Evolutionary conservation across 176 grass and related monocot species (phyloP).

Genomic region (Oropetium thomaeum): DNA sequence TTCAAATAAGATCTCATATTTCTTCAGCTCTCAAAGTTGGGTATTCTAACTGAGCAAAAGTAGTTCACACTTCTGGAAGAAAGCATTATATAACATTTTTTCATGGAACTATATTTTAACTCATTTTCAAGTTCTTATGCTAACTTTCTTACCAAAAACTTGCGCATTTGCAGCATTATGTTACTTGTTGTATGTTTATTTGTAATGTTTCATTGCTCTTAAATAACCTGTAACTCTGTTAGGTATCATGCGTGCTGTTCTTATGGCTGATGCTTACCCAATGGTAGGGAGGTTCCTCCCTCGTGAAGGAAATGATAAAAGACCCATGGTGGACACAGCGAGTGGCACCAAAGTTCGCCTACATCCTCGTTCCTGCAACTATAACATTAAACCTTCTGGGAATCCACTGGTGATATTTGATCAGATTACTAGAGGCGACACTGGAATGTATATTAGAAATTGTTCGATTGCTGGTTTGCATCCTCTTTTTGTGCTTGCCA

Average conservation of each 20-base stretch:
- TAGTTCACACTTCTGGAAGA: background rate
- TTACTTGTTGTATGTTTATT: background rate
- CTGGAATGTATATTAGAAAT: constrained; percentile 76
- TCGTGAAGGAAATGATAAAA: constrained; percentile 45
- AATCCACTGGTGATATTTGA: constrained; percentile 75
- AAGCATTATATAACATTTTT: background rate
- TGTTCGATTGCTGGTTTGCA: constrained; percentile 69
- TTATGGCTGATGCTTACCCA: constrained; percentile 78
- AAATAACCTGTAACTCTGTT: constrained; percentile 20
- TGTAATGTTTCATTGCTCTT: constrained; percentile 1
- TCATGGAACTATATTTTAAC: background rate
- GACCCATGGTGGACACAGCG: constrained; percentile 60
- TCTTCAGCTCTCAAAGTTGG: background rate
- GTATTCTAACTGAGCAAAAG: background rate
- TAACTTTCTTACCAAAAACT: constrained; percentile 3
- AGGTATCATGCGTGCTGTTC: constrained; percentile 89
- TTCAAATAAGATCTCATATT: background rate
- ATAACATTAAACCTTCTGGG: constrained; percentile 48
- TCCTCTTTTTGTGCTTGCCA: constrained; percentile 65
- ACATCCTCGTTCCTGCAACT: constrained; percentile 81
- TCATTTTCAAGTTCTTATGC: background rate
- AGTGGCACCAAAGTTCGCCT: constrained; percentile 86
- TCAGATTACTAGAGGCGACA: constrained; percentile 86
- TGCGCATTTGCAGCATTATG: no score
- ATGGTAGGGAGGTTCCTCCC: constrained; percentile 84